Conservation (phyloP, 2,329 filamentous ascomycete genomes). For the Sclerotinia sclerotiorum region DNA sequence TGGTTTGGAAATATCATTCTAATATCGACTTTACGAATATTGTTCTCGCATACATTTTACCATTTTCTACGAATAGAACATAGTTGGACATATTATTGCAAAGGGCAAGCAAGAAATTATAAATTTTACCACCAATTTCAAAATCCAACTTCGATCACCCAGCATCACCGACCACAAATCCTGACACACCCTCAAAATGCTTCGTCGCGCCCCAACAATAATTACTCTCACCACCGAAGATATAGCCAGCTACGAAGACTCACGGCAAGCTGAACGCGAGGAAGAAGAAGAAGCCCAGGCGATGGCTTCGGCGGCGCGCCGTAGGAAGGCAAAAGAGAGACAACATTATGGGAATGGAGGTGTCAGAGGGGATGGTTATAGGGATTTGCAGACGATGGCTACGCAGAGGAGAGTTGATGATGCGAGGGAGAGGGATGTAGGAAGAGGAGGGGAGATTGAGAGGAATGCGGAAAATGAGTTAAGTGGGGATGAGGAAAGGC, state of each 20-base stretch:
- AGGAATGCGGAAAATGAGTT: constrained; percentile 13
- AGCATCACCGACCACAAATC: not conserved
- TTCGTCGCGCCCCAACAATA: constrained; percentile 66
- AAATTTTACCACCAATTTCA: too few relatives aligned
- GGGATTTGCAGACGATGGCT: constrained; percentile 14
- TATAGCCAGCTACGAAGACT: constrained; percentile 67
- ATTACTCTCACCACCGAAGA: constrained; percentile 69
- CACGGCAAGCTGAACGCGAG: constrained; percentile 39
- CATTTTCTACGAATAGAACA: not conserved
- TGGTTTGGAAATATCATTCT: not conserved
- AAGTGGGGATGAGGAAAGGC: constrained; percentile 24
- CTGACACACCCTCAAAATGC: constrained; percentile 48
- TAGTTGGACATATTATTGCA: too few relatives aligned
- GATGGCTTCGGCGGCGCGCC: not conserved
- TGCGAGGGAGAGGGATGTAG: not conserved
- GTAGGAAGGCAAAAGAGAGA: constrained; percentile 4
- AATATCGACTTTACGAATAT: not conserved
- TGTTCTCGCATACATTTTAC: not conserved
- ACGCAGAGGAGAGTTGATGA: constrained; percentile 25
- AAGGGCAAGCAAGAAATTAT: not conserved
- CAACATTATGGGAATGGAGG: not conserved
- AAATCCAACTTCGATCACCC: not conserved
- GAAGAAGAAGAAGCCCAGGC: constrained; percentile 27
- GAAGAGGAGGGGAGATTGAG: not conserved
- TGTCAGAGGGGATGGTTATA: not conserved